Percentiles rank a stretch among this genome's conserved stretches.
phyloP scores from a whole-genome alignment of 495 filamentous ascomycete species.

The Sabuloglossum arenarium region DNA sequence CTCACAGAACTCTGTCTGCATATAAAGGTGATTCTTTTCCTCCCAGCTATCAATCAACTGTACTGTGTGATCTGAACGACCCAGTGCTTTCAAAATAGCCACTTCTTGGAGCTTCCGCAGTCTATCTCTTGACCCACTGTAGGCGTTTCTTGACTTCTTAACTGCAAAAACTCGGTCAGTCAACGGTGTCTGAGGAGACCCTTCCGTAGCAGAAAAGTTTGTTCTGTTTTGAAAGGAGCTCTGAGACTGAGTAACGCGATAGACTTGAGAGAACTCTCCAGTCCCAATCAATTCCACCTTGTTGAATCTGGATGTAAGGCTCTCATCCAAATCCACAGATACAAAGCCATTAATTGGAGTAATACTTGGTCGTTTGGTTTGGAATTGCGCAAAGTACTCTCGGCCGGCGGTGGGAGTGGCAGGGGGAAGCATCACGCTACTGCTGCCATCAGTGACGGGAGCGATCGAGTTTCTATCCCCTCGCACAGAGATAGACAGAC shows the following conservation, averaged over 20 bases:
- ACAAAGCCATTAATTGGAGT: conserved; percentile 33
- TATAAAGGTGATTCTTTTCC: conserved; percentile 60
- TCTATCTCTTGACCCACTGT: conserved; percentile 50
- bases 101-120: conserved; percentile 65
- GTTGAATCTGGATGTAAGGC: conserved; percentile 48
- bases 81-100: conserved; percentile 45
- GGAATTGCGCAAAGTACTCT: conserved; percentile 30
- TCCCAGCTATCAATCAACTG: conserved; percentile 75
- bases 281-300: conserved; percentile 57
- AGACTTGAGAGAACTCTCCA: conserved; percentile 87
- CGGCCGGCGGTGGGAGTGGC: conserved; percentile 63
- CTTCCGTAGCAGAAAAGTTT: not conserved
- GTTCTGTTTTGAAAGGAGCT: conserved; percentile 7
- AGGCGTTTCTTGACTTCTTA: conserved; percentile 75
- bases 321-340: conserved; percentile 46
- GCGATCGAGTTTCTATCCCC: conserved; percentile 22
- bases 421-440: conserved; percentile 32
- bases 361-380: conserved; percentile 24
- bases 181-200: conserved; percentile 14
- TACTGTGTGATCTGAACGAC: conserved; percentile 60
- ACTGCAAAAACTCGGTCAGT: conserved; percentile 58
- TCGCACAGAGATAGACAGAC: conserved; percentile 50
- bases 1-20: conserved; percentile 91
- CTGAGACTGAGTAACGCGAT: conserved; percentile 39
- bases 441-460: conserved; percentile 21